These are phyloP conservation scores for Raddia distichophylla DNA, from an alignment of 176 grass and related monocot genomes.

Conservation along the genomic window DNA sequence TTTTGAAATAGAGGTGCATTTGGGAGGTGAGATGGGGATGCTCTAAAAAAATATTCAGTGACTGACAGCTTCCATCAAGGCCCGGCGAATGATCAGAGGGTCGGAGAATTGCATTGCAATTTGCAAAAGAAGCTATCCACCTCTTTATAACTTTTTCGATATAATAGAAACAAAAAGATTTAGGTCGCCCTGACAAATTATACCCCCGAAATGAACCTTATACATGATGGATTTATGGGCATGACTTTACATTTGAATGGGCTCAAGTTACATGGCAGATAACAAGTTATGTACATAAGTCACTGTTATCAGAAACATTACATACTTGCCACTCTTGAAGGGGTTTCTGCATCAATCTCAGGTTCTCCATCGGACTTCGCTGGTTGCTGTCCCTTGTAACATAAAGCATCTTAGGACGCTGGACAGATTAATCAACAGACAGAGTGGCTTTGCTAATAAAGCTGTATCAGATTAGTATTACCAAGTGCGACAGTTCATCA, in stretches of 20 bases:
- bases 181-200: constrained; percentile 19
- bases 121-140: background rate
- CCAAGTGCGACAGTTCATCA: background rate
- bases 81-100: background rate
- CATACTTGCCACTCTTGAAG: constrained; percentile 62
- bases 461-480: background rate
- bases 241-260: constrained; percentile 56
- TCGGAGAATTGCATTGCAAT: background rate
- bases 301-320: constrained; percentile 39
- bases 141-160: background rate
- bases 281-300: constrained; percentile 51
- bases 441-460: background rate
- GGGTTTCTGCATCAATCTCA: constrained; percentile 51
- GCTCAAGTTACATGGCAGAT: constrained; percentile 33
- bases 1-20: too few species aligned
- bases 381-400: constrained; percentile 26
- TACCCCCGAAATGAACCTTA: constrained; percentile 16
- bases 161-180: background rate
- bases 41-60: too few species aligned
- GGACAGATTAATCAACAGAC: background rate
- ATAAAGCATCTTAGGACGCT: constrained; percentile 3
- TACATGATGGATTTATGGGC: constrained; percentile 43
- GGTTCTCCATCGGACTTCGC: constrained; percentile 38
- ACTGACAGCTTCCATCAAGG: background rate
- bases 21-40: too few species aligned